Conservation (phyloP, 768 basidiomycete species). For the Xanthoconium purpureum region DNA sequence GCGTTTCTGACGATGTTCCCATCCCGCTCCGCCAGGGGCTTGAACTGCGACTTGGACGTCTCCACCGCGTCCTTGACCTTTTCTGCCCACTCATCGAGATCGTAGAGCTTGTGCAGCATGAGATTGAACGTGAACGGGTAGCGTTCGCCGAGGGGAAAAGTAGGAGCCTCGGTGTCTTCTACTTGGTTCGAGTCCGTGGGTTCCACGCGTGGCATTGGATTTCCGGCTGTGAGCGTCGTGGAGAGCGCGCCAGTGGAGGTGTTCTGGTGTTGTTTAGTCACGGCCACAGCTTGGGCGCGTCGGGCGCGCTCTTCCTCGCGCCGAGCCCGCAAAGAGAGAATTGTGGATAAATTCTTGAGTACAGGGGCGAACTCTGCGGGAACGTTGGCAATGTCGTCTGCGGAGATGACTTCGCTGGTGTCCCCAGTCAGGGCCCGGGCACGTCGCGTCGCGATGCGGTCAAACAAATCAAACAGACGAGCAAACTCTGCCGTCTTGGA, state of each 20-base stretch:
- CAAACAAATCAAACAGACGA: slow-evolving; percentile 51
- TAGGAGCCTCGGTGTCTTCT: slow-evolving; percentile 30
- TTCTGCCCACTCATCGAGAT: slow-evolving; percentile 54
- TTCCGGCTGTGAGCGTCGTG: not conserved
- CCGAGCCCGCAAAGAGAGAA: slow-evolving; percentile 34
- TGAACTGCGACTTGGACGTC: slow-evolving; percentile 53
- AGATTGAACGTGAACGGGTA: slow-evolving; percentile 64
- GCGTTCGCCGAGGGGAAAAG: slow-evolving; percentile 41
- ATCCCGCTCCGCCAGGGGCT: slow-evolving; percentile 45
- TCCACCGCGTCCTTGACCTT: slow-evolving; percentile 54
- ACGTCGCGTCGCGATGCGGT: slow-evolving; percentile 48
- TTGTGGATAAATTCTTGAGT: slow-evolving; percentile 37
- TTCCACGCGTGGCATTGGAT: slow-evolving; percentile 3
- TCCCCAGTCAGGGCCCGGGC: slow-evolving; percentile 26
- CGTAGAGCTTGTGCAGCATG: slow-evolving; percentile 66
- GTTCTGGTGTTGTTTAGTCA: slow-evolving; percentile 20
- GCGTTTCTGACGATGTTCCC: slow-evolving; percentile 7
- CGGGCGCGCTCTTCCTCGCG: slow-evolving; percentile 22
- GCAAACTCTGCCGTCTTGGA: slow-evolving; percentile 51
- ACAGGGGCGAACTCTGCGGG: slow-evolving; percentile 29
- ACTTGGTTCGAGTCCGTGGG: slow-evolving; percentile 19
- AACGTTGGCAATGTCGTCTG: slow-evolving; percentile 32
- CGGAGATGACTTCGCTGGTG: slow-evolving; percentile 20
- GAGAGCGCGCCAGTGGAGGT: slow-evolving; percentile 19
- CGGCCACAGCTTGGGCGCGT: not conserved